Evolutionary conservation across 495 filamentous ascomycete genomes (phyloP), one percentile per base, ranked within the genome.

Genomic region (Xylaria longipes): DNA sequence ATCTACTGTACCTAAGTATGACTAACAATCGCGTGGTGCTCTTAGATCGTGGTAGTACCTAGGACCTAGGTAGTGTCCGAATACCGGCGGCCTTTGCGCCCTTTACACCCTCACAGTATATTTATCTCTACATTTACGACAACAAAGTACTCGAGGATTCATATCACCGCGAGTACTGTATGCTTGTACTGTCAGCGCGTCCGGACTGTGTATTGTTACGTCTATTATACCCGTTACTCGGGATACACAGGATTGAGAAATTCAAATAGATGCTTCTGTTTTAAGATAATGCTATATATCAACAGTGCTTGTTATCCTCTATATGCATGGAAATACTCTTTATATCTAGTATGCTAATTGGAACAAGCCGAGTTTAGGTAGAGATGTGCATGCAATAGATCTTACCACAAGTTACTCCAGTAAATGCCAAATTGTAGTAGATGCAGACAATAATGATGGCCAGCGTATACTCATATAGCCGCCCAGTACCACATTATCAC

Each of bases 1-100:
- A 20, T 48, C 29, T 17, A 5, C n/a, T n/a, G n/a, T n/a, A n/a
- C n/a, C n/a, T n/a, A n/a, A n/a, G 17, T 67, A 56, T 67, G 65
- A 67, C 65, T 67, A 67, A 67, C 65, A 50, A 50, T 50, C 52
- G 37, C 43, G 57, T 22, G 57, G 33, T 8, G 57, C 17, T 37
- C 31, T 37, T 60, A 22, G 57, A 41, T 63, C 22, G 33, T 39
- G 45, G 17, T 54, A n/a, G n/a, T n/a, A n/a, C n/a, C n/a, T n/a
- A n/a, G n/a, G n/a, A n/a, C n/a, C n/a, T n/a, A n/a, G 9, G 29
- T 37, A 31, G 20, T 22, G 14, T 52, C 45, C 65, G 65, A 12
- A 67, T 67, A 67, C 48, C 50, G 48, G 48, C 65, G 48, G 46
- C 33, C 15, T 20, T 50, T 45, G 15, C 39, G 63, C 45, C 29